Evolutionary conservation across 2,329 filamentous ascomycete genomes (phyloP).

Genomic region (Monilinia vaccinii-corymbosi): DNA sequence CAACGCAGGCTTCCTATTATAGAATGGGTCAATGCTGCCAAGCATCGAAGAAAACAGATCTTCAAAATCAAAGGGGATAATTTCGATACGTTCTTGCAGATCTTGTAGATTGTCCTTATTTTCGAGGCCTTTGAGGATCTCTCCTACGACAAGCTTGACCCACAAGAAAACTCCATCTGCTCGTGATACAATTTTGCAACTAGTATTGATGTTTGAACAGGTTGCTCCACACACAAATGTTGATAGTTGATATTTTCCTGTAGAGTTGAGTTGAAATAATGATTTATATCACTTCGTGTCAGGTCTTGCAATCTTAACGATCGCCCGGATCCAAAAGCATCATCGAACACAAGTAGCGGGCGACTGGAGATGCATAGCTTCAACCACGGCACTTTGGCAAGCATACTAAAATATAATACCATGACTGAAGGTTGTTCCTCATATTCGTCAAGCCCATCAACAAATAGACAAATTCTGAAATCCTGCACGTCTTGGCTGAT

Average conservation of each 20-base stretch:
- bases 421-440: conserved; percentile 10
- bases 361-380: conserved; percentile 12
- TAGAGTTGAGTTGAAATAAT: conserved; percentile 5
- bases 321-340: background rate
- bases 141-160: conserved; percentile 10
- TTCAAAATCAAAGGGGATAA: conserved; percentile 20
- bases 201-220: background rate
- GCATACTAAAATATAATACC: background rate
- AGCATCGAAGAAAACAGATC: conserved; percentile 19
- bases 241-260: background rate
- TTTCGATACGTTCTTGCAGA: conserved; percentile 15
- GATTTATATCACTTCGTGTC: conserved; percentile 3
- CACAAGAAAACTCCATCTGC: conserved; percentile 14
- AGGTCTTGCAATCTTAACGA: conserved; percentile 8
- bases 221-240: background rate
- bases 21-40: conserved; percentile 13
- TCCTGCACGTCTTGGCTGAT: background rate
- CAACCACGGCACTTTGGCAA: background rate
- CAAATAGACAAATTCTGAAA: background rate
- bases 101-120: conserved; percentile 15
- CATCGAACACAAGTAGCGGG: conserved; percentile 7
- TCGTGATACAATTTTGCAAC: background rate
- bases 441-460: background rate
- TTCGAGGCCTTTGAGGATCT: conserved; percentile 4
- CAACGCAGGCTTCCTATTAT: background rate